Evolutionary conservation across 176 grass and related monocot species (phyloP).

Genomic region (Stipa capillata): DNA sequence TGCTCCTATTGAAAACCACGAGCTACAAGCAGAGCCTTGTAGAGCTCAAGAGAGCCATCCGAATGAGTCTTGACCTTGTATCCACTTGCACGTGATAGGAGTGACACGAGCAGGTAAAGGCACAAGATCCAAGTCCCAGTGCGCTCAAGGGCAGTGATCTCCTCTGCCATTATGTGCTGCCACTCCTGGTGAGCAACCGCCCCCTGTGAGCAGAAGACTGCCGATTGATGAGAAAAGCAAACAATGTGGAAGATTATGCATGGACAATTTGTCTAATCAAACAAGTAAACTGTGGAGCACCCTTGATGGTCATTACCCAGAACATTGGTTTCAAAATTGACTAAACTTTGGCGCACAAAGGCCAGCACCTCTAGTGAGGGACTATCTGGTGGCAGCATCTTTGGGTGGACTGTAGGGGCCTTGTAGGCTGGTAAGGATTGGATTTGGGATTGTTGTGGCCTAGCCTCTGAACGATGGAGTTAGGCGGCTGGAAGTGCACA

Average conservation of each 20-base stretch:
- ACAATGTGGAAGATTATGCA: constrained; percentile 11
- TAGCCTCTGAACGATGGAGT: not conserved
- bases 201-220: too few species aligned
- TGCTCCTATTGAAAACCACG: too few species aligned
- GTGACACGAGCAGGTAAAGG: too few species aligned
- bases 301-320: not conserved
- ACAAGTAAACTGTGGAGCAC: not conserved
- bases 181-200: too few species aligned
- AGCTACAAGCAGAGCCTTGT: too few species aligned
- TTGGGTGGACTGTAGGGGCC: not conserved
- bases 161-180: too few species aligned
- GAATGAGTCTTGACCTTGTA: too few species aligned
- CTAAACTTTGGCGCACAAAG: not conserved
- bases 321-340: not conserved
- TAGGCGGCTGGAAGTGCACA: not conserved
- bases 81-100: too few species aligned
- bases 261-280: not conserved
- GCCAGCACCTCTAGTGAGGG: not conserved
- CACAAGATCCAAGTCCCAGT: too few species aligned
- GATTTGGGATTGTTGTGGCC: not conserved
- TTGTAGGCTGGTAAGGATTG: not conserved
- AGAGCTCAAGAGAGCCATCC: too few species aligned
- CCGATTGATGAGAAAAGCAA: too few species aligned
- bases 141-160: too few species aligned
- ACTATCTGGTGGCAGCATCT: not conserved